Conservation (phyloP, 331 rosid species). For the Pyrus hybrid region DNA sequence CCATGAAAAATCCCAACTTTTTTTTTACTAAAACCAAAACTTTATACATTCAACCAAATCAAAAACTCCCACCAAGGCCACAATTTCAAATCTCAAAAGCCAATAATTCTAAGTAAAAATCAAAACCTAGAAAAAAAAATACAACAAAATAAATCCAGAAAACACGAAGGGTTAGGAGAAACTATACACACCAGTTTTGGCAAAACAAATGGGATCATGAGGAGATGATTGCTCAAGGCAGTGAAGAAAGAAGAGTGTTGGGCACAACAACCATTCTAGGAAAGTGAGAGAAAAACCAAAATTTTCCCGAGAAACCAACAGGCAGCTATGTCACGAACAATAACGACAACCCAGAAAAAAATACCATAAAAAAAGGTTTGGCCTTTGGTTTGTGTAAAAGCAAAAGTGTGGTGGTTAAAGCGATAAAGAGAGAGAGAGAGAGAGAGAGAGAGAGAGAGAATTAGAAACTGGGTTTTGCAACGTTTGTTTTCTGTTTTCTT, state of each 20-base stretch:
- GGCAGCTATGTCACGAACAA: conserved; percentile 14
- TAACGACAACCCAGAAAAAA: not conserved
- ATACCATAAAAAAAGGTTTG: not conserved
- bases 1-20: not conserved
- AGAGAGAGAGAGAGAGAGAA: not conserved
- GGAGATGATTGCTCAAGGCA: conserved; percentile 5
- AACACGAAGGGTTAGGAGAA: not conserved
- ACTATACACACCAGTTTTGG: conserved; percentile 9
- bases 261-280: conserved; percentile 24
- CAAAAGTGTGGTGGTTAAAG: not conserved
- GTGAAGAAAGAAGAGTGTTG: conserved; percentile 14
- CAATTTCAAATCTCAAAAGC: conserved; percentile 37
- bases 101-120: not conserved
- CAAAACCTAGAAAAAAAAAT: conserved; percentile 13
- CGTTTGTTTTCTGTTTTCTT: not conserved
- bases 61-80: not conserved
- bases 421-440: no score
- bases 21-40: conserved; percentile 8
- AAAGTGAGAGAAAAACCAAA: conserved; percentile 12
- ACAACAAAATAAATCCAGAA: not conserved
- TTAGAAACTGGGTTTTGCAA: not conserved
- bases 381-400: not conserved
- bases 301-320: conserved; percentile 21
- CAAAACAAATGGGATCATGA: conserved; percentile 18
- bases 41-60: conserved; percentile 12